Percentiles rank a stretch among this genome's conserved stretches.
Evolutionary conservation across 2,329 filamentous ascomycete genomes (phyloP).

Genomic region (Xylogone sp.): DNA sequence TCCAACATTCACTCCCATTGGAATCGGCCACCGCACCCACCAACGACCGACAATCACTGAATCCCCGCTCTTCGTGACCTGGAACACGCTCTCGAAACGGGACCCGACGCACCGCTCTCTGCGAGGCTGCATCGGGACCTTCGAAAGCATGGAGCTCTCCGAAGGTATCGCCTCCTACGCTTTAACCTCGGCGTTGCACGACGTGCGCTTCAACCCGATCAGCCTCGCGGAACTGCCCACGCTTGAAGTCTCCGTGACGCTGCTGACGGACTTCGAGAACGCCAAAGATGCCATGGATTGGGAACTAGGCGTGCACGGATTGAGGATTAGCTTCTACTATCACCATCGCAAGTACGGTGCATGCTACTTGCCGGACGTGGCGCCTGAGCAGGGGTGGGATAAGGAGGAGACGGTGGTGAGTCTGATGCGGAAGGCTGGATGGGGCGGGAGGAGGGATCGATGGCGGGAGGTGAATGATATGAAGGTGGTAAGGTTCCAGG

Average conservation of each 20-base stretch:
- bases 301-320: slow-evolving; percentile 79
- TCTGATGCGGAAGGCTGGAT: slow-evolving; percentile 92
- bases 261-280: slow-evolving; percentile 82
- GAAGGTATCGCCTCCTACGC: slow-evolving; percentile 76
- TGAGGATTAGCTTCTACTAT: slow-evolving; percentile 81
- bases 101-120: slow-evolving; percentile 47
- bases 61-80: slow-evolving; percentile 79
- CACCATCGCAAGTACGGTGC: slow-evolving; percentile 71
- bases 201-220: slow-evolving; percentile 59
- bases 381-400: slow-evolving; percentile 88
- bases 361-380: slow-evolving; percentile 91
- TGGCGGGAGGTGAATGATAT: slow-evolving; percentile 76
- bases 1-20: slow-evolving; percentile 16
- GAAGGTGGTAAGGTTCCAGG: slow-evolving; percentile 81
- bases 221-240: slow-evolving; percentile 48
- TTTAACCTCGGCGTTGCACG: slow-evolving; percentile 68
- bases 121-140: slow-evolving; percentile 95
- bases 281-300: slow-evolving; percentile 74
- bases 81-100: slow-evolving; percentile 70
- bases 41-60: slow-evolving; percentile 34
- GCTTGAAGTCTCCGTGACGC: slow-evolving; percentile 68
- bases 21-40: slow-evolving; percentile 14
- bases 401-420: slow-evolving; percentile 89
- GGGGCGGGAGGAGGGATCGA: slow-evolving; percentile 61
- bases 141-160: slow-evolving; percentile 71